A percentile compares a stretch with the other conserved stretches of the same genome.
phyloP scores from a whole-genome alignment of 306 rosid genomes.

The Castanea mollissima region DNA sequence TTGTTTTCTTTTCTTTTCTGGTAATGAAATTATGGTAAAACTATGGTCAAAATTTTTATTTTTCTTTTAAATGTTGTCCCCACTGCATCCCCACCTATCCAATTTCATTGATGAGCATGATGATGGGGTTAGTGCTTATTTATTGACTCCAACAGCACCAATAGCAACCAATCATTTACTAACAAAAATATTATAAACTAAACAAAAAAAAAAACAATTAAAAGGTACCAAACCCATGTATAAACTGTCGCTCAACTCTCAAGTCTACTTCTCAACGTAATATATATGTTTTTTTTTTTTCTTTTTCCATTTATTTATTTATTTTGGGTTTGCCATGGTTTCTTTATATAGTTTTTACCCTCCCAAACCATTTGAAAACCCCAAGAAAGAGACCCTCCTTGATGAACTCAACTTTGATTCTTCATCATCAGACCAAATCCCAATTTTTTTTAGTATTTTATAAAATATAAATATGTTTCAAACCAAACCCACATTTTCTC shows the following conservation, averaged over 20 bases:
- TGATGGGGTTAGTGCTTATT: constrained; percentile 28
- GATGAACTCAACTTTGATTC: constrained; percentile 40
- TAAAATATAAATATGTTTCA: background rate
- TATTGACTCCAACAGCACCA: constrained; percentile 46
- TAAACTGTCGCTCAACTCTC: constrained; percentile 3
- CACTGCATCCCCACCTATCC: constrained; percentile 24
- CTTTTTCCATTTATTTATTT: background rate
- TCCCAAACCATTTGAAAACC: constrained; percentile 38
- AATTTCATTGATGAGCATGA: constrained; percentile 38
- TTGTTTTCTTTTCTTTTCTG: background rate
- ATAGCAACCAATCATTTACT: constrained; percentile 32
- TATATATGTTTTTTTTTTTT: background rate
- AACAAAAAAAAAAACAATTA: background rate
- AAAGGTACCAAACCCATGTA: constrained; percentile 10
- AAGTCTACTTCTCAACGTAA: constrained; percentile 18
- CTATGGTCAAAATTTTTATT: background rate
- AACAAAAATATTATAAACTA: constrained; percentile 4
- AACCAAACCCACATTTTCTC: constrained; percentile 14
- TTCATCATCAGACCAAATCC: constrained; percentile 34
- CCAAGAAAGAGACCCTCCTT: constrained; percentile 38
- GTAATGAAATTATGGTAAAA: constrained; percentile 1
- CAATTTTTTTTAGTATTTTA: constrained; percentile 2
- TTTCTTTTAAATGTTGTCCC: background rate
- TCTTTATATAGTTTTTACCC: constrained; percentile 30
- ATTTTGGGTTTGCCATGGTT: background rate